A percentile compares a stretch with the other conserved stretches of the same genome.
phyloP scores from a whole-genome alignment of 306 rosid species.

The Oxytropis ochrocephala region DNA sequence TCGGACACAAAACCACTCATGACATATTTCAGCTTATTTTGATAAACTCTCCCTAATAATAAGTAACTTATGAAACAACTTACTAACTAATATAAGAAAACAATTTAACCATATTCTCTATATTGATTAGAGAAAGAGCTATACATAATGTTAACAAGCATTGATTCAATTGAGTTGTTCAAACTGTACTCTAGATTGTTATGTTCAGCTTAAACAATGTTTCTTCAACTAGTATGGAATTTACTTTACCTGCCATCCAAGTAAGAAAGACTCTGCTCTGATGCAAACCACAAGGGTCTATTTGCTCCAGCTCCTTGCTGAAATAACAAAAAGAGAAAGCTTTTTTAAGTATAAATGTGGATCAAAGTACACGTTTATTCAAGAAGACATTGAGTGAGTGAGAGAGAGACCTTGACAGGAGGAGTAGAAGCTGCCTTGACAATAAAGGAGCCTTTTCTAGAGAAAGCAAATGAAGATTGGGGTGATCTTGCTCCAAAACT shows the following conservation, averaged over 20 bases:
- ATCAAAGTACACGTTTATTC: not conserved
- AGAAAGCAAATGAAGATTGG: constrained; percentile 36
- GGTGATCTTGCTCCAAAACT: constrained; percentile 45
- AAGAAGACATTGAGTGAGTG: not conserved
- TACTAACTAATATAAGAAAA: too few species aligned
- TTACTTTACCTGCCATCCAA: constrained; percentile 99
- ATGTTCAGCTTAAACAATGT: not conserved
- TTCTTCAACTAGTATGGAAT: not conserved
- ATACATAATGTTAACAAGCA: not conserved
- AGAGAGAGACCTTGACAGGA: constrained; percentile 67
- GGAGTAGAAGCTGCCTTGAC: constrained; percentile 75
- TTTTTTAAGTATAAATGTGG: not conserved
- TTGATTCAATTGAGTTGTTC: not conserved
- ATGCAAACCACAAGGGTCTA: constrained; percentile 92
- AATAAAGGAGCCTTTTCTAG: constrained; percentile 55
- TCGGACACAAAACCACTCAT: too few species aligned
- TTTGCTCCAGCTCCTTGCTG: constrained; percentile 88
- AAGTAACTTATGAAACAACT: not conserved
- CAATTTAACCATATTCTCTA: too few species aligned
- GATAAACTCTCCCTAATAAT: not conserved
- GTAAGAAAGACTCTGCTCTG: constrained; percentile 93
- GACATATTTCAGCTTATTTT: not conserved
- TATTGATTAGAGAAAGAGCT: not conserved
- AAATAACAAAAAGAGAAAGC: constrained; percentile 14
- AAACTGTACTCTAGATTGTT: not conserved